Conservation (phyloP, 768 basidiomycete genomes). For the Suillus lakei region DNA sequence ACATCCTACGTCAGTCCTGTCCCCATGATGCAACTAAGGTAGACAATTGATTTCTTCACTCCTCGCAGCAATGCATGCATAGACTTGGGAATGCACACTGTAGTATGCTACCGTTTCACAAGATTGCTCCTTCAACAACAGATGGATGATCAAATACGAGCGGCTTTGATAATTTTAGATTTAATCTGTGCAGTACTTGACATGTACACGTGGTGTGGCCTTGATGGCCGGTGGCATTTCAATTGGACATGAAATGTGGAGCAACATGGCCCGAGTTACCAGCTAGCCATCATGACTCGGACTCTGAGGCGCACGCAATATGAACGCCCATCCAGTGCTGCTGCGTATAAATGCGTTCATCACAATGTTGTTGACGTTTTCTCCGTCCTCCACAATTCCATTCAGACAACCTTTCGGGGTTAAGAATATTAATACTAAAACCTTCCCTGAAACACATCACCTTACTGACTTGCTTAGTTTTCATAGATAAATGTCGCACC, state of each 20-base stretch:
- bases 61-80: neutral
- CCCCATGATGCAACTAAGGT: neutral
- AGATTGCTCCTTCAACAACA: neutral
- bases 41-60: neutral
- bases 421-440: neutral
- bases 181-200: neutral
- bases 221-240: no score
- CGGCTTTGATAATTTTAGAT: neutral
- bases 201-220: no score
- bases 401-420: neutral
- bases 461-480: neutral
- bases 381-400: neutral
- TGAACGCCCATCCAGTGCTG: neutral
- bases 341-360: neutral
- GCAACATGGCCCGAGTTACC: no score
- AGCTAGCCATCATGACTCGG: no score
- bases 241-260: no score
- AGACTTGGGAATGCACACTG: neutral
- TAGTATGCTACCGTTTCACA: neutral
- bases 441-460: neutral
- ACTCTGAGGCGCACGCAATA: neutral
- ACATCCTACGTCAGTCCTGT: neutral
- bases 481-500: neutral
- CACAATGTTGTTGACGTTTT: neutral
- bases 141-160: neutral